A percentile compares a stretch with the other conserved stretches of the same genome.
These are phyloP conservation scores for Pseudisothecium myosuroides DNA, from an alignment of 225 moss, liverwort and hornwort genomes.

Conservation along the genomic window DNA sequence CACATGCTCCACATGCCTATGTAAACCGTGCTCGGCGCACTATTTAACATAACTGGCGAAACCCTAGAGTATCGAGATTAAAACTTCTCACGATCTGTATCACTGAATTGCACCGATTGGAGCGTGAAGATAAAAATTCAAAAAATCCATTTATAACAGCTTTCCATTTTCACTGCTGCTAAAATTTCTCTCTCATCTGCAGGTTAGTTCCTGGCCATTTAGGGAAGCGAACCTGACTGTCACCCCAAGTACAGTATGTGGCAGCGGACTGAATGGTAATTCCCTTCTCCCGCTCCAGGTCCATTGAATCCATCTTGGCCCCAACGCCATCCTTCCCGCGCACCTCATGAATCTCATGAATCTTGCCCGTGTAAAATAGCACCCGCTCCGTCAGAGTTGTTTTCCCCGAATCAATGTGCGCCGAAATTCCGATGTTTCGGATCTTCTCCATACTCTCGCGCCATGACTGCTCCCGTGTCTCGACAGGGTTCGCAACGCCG, in stretches of 20 bases:
- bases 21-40: background rate
- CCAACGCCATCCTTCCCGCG: slow-evolving; percentile 97
- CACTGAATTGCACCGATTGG: background rate
- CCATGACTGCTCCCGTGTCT: slow-evolving; percentile 61
- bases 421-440: slow-evolving; percentile 86
- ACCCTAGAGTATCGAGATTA: background rate
- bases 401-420: slow-evolving; percentile 93
- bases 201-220: background rate
- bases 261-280: slow-evolving; percentile 98
- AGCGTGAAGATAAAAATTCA: background rate
- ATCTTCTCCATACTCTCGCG: slow-evolving; percentile 83
- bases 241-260: slow-evolving; percentile 86
- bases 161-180: background rate
- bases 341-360: slow-evolving; percentile 98
- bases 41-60: background rate
- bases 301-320: slow-evolving; percentile 99
- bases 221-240: slow-evolving; percentile 51
- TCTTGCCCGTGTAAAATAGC: slow-evolving; percentile 78
- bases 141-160: background rate
- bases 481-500: slow-evolving; percentile 39
- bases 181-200: background rate
- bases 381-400: slow-evolving; percentile 94
- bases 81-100: background rate
- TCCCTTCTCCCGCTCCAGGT: slow-evolving; percentile 96
- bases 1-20: background rate